A percentile compares a stretch with the other conserved stretches of the same genome.
These are phyloP conservation scores for Capsicum chinense DNA, from an alignment of 257 asterid species.

Conservation along the genomic window DNA sequence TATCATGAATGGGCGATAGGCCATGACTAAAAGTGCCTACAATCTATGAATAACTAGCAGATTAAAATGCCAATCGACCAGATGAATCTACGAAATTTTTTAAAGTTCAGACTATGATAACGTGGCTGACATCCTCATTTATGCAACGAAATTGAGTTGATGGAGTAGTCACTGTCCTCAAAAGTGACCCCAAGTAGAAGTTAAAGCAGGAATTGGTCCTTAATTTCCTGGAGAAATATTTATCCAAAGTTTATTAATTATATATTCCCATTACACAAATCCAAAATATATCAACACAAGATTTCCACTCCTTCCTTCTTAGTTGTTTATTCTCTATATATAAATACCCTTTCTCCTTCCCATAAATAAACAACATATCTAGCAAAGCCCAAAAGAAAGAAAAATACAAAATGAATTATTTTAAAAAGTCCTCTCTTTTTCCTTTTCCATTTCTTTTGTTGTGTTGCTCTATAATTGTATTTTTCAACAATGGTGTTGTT, in stretches of 20 bases:
- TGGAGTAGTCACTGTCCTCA: too few relatives aligned
- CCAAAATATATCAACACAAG: background rate
- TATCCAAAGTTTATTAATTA: background rate
- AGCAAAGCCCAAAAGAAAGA: background rate
- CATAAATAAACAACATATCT: background rate
- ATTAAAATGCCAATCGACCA: too few relatives aligned
- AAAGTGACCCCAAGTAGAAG: too few relatives aligned
- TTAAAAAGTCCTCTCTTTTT: background rate
- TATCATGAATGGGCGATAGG: too few relatives aligned
- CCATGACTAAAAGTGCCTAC: too few relatives aligned
- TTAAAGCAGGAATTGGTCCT: too few relatives aligned
- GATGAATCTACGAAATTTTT: too few relatives aligned
- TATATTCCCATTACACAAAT: background rate
- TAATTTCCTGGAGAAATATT: background rate
- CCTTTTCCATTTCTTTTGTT: slow-evolving; percentile 5
- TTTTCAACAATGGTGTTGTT: slow-evolving; percentile 26
- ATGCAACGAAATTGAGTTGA: too few relatives aligned
- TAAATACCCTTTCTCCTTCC: background rate
- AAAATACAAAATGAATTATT: background rate
- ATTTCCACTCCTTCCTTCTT: background rate
- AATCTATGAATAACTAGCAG: too few relatives aligned
- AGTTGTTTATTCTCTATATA: slow-evolving; percentile 2
- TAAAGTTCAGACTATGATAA: too few relatives aligned
- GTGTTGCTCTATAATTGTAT: background rate
- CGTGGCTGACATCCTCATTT: too few relatives aligned